Base-by-base conservation (phyloP, 1,284 basidiomycete species). In the Pascua sp. region DNA sequence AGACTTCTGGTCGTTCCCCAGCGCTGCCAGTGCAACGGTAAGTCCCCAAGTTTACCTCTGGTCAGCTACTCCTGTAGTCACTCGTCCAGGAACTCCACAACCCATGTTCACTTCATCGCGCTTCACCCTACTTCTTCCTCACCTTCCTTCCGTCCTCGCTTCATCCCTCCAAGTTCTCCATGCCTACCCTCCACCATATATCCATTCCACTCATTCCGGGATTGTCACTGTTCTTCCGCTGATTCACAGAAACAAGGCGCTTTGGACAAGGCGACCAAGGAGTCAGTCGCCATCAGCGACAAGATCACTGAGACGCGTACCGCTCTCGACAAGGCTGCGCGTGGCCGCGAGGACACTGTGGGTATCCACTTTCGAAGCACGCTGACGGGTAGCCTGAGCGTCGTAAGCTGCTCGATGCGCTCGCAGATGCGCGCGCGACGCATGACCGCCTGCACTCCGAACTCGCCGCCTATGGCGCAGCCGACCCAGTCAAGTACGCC, bases 1-100 rank as follows among this genome's bases (percentile, higher is more conserved):
- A 93, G 90, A 92, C 77, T 93, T 89, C 72, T 94, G 91, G 91
- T 88, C 89, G 68, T 93, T 93, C 70, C 91, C 91, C 4, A 91
- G 89, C 3, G 88, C 91, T 57, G 83, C 84, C 47, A 90, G 91
- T 7, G 84, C 87, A 5, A 81, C 85, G 67, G 91, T 91, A 63
- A 57, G 82, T 66, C 48, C n/a, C 16, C 42, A 16, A 1, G 17
- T 15, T 32, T 4, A 2, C 5, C 8, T 36, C 13, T 45, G 7
- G 2, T 9, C 18, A 46, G 48, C 50, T 55, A 36, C 46, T 45
- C 4, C 18, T 32, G 24, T 3, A 32, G 24, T 32, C 24, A 32
- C 24, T 3, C 24, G 24, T 3, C 7, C 24, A 32, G 24, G 24
- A 3, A 32, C 24, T 32, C 24, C 24, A 32, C 24, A 32, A 32